Evolutionary conservation across 106 monocot species (phyloP).

Genomic region (Platanthera zijinensis): DNA sequence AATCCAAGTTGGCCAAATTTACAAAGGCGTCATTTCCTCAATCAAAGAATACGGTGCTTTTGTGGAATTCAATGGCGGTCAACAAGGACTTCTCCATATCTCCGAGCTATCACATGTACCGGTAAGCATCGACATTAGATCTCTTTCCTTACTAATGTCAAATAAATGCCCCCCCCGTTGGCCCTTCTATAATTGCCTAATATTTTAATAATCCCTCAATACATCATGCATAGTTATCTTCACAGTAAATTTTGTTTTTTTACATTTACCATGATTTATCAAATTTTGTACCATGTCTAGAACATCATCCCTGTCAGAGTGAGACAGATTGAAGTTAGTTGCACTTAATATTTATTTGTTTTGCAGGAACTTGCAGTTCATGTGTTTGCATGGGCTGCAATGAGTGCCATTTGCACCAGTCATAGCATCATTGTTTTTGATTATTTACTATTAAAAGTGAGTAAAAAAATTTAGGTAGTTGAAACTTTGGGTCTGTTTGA

Average conservation of each 20-base stretch:
- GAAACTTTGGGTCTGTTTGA: too few relatives aligned
- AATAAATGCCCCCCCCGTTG: neutral
- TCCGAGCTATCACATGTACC: conserved; percentile 86
- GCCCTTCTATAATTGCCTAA: neutral
- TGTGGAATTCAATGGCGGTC: conserved; percentile 87
- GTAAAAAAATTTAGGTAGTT: too few relatives aligned
- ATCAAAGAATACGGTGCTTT: conserved; percentile 97
- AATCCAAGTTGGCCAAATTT: conserved; percentile 79
- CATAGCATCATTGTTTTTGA: too few relatives aligned
- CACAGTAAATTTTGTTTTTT: neutral
- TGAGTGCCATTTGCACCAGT: too few relatives aligned
- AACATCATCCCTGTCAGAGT: too few relatives aligned
- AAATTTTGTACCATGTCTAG: too few relatives aligned
- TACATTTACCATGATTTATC: neutral
- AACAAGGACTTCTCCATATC: conserved; percentile 88
- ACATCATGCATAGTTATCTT: neutral
- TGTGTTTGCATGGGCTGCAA: too few relatives aligned
- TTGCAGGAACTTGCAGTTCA: too few relatives aligned
- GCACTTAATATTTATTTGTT: too few relatives aligned
- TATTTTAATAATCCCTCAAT: neutral
- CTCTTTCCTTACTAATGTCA: neutral
- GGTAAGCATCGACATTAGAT: conserved; percentile 22
- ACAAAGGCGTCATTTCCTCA: conserved; percentile 75
- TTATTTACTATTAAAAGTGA: too few relatives aligned
- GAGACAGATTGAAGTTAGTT: too few relatives aligned